Percentiles rank a stretch among this genome's conserved stretches.
Evolutionary conservation across 2,329 filamentous ascomycete species (phyloP).

Genomic region (Phyllosticta citriasiana): DNA sequence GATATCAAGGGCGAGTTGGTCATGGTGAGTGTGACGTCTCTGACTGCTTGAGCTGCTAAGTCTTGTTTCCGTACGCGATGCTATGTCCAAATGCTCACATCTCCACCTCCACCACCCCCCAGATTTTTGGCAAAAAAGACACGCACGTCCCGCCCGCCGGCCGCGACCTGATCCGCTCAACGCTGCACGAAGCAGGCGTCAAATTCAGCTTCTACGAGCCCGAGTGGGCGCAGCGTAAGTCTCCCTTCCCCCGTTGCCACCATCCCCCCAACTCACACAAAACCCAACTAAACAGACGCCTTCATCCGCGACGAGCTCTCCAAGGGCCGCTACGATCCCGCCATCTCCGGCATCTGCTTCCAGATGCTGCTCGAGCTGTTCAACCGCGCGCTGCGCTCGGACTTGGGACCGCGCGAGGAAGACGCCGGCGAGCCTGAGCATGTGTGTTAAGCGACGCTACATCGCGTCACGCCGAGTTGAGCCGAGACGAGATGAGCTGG

Average conservation of each 20-base stretch:
- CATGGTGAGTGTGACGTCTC: constrained; percentile 41
- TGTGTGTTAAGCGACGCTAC: constrained; percentile 46
- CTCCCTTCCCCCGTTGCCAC: background rate
- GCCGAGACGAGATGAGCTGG: no score
- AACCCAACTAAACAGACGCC: constrained; percentile 49
- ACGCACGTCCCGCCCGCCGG: constrained; percentile 79
- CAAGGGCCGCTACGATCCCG: constrained; percentile 89
- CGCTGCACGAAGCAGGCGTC: constrained; percentile 65
- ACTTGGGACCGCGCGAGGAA: constrained; percentile 60
- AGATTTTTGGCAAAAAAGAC: constrained; percentile 84
- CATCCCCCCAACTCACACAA: background rate
- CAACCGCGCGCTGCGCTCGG: constrained; percentile 63
- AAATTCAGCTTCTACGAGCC: constrained; percentile 78
- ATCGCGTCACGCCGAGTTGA: no score
- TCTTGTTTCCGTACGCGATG: no score
- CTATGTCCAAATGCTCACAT: background rate
- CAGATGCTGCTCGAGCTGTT: constrained; percentile 85
- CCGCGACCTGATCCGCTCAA: constrained; percentile 72
- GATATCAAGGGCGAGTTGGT: constrained; percentile 70
- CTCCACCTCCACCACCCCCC: background rate
- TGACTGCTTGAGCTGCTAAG: background rate
- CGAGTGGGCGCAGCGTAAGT: constrained; percentile 76
- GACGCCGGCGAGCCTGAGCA: constrained; percentile 57
- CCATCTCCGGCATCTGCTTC: constrained; percentile 78
- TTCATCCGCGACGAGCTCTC: constrained; percentile 89